These are phyloP conservation scores for Trichoderma erinaceum DNA, from an alignment of 495 filamentous ascomycete species.

Conservation along the genomic window DNA sequence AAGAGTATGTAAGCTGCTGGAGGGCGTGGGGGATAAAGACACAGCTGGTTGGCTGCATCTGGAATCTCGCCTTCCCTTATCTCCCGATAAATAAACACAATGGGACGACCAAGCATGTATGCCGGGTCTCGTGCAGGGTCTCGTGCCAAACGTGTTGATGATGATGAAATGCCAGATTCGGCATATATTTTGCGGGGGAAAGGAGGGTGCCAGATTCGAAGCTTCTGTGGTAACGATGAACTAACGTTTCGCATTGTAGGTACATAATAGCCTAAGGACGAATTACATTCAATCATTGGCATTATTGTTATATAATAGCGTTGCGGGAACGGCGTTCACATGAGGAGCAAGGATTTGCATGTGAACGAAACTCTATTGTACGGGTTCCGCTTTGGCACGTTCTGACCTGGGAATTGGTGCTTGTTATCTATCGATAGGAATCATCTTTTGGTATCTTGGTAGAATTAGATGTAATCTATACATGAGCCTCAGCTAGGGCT, in stretches of 20 bases:
- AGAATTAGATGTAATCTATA: too few species aligned
- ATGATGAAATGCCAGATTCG: too few species aligned
- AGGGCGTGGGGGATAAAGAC: not conserved
- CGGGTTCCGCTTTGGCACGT: not conserved
- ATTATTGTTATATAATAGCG: not conserved
- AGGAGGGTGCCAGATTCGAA: too few species aligned
- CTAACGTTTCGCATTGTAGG: not conserved
- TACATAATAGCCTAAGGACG: not conserved
- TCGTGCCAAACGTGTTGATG: too few species aligned
- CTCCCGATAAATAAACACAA: not conserved
- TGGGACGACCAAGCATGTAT: not conserved
- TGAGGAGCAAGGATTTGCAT: not conserved
- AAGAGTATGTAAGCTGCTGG: not conserved
- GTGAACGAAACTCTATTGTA: not conserved
- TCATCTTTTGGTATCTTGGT: too few species aligned
- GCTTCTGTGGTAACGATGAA: not conserved
- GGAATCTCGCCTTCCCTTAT: too few species aligned
- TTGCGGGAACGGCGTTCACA: not conserved
- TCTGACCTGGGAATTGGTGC: too few species aligned
- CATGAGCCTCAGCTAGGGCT: too few species aligned
- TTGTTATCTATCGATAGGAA: too few species aligned
- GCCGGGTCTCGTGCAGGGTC: too few species aligned
- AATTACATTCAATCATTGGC: not conserved
- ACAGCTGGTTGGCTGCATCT: not conserved
- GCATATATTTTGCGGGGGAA: not conserved